Conservation (phyloP, 129 eudicot species). For the Dittrichia graveolens region DNA sequence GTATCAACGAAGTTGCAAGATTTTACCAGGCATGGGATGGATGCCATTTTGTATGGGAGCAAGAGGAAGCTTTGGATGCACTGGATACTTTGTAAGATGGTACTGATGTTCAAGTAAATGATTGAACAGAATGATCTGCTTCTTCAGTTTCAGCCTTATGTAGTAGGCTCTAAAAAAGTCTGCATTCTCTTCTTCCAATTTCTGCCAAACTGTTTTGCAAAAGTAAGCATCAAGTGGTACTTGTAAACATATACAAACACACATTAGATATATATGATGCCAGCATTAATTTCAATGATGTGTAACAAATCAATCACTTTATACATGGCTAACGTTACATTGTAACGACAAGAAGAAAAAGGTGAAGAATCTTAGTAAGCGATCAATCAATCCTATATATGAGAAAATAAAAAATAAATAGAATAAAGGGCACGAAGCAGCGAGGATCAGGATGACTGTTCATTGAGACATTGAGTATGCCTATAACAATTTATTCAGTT, state of each 20-base stretch:
- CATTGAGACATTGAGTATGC: no score
- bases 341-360: no score
- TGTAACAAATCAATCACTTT: neutral
- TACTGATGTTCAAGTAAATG: slow-evolving; percentile 93
- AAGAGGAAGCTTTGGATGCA: slow-evolving; percentile 81
- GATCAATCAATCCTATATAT: neutral
- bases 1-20: slow-evolving; percentile 16
- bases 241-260: neutral
- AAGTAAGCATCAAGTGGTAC: neutral
- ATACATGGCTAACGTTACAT: no score
- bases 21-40: slow-evolving; percentile 91
- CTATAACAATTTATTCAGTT: no score
- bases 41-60: slow-evolving; percentile 94
- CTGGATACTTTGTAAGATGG: slow-evolving; percentile 76
- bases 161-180: slow-evolving; percentile 94
- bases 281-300: neutral
- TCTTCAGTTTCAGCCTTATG: slow-evolving; percentile 95
- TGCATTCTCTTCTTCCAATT: slow-evolving; percentile 96
- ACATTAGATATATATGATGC: neutral
- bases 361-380: neutral
- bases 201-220: slow-evolving; percentile 80
- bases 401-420: neutral
- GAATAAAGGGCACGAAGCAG: neutral
- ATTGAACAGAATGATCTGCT: slow-evolving; percentile 89
- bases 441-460: no score